Evolutionary conservation across 208 protist genomes (phyloP), one percentile per base, ranked within the genome.

Genomic region (Zelonia costaricensis): DNA sequence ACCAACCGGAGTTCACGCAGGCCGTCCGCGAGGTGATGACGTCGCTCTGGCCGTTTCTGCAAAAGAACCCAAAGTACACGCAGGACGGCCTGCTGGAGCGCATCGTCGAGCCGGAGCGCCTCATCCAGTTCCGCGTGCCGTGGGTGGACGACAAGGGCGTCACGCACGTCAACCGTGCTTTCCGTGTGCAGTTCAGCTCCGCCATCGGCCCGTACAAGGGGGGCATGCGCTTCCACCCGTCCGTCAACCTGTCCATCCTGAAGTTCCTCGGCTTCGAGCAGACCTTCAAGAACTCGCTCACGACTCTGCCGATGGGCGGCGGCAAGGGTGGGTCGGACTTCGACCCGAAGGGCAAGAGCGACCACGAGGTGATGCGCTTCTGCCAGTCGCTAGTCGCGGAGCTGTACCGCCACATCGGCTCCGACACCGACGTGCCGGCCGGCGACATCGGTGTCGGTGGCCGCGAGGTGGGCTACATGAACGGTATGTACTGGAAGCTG

Each of bases 191-290:
- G 74, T 98, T 96, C 69, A 98, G 97, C 86, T 85, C 72, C 13
- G 70, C 92, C 42, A 83, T 97, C 53, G 96, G 96, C 18, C 96
- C 96, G 30, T 98, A 98, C 85, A 98, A 98, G 74, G 96, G 96
- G 51, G 96, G 86, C 70, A 89, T 88, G 70, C 70, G 83, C 36
- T 90, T 93, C 54, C 86, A 92, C 58, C 86, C 83, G 16, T 78
- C 78, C 3, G 91, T 97, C n/a, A 94, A 94, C 67, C 70, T 97
- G 18, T 88, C 76, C 40, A 93, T 97, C 36, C 70, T 97, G 15
- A 97, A 97, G 74, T 98, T 98, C 66, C 78, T 98, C n/a, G 96
- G 91, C 54, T 98, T 98, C 70, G 94, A 98, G 74, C 94, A 98
- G 77, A 97, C 80, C 51, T 96, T 98, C 62, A 98, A 98, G 76